phyloP scores from a whole-genome alignment of 1,139 yeast species.

The Sugiyamaella neomexicana region DNA sequence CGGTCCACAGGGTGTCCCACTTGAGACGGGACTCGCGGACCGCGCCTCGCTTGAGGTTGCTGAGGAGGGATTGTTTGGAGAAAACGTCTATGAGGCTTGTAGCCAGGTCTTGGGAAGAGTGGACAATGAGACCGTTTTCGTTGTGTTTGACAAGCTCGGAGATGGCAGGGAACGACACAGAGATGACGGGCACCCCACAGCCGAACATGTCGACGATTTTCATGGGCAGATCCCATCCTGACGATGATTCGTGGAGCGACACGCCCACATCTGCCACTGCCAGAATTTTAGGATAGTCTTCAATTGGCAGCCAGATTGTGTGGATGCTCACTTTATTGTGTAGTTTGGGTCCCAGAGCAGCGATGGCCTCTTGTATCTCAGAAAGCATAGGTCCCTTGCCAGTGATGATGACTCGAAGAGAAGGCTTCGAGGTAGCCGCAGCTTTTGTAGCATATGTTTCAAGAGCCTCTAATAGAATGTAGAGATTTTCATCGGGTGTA shows the following conservation, averaged over 20 bases:
- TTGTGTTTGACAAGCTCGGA: constrained; percentile 43
- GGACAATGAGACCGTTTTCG: constrained; percentile 49
- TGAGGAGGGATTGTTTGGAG: constrained; percentile 42
- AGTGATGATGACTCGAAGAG: constrained; percentile 69
- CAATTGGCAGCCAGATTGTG: constrained; percentile 74
- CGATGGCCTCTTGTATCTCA: constrained; percentile 47
- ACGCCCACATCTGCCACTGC: constrained; percentile 84
- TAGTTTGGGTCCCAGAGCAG: constrained; percentile 39
- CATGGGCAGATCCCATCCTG: constrained; percentile 96
- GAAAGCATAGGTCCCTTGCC: constrained; percentile 89
- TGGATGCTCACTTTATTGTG: constrained; percentile 51
- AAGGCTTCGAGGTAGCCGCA: constrained; percentile 41
- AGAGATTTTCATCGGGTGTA: constrained; percentile 92
- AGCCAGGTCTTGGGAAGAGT: constrained; percentile 51
- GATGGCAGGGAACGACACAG: constrained; percentile 69
- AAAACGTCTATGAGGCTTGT: constrained; percentile 51
- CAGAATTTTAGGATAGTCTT: constrained; percentile 76
- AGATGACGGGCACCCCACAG: constrained; percentile 88
- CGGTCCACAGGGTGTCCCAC: constrained; percentile 79
- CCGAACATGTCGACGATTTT: constrained; percentile 96
- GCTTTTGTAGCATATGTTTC: constrained; percentile 43
- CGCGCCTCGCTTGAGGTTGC: constrained; percentile 65
- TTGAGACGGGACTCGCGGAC: constrained; percentile 59
- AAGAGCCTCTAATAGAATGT: constrained; percentile 66
- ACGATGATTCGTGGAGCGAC: constrained; percentile 86